phyloP scores from a whole-genome alignment of 345 rosid species.

The Gossypium stocksii region DNA sequence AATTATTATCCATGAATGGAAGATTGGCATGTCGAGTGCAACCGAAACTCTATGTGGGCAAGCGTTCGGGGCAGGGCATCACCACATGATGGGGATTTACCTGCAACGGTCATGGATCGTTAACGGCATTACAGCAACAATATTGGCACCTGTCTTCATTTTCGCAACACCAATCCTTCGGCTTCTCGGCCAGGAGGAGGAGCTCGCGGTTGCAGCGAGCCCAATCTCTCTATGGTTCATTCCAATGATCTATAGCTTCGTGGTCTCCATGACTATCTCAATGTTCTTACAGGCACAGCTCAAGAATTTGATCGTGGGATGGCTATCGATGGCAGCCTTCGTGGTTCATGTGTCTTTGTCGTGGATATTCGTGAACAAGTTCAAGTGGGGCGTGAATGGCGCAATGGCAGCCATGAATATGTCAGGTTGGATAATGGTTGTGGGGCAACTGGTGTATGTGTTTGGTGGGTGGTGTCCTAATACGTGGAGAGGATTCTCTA shows the following conservation, averaged over 20 bases:
- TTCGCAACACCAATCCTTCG: constrained; percentile 23
- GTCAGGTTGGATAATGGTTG: constrained; percentile 21
- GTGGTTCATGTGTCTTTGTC: constrained; percentile 17
- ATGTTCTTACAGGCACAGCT: constrained; percentile 33
- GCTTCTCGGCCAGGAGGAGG: constrained; percentile 21
- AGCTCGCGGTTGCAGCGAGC: constrained; percentile 19
- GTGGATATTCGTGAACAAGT: constrained; percentile 25
- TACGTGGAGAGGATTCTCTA: constrained; percentile 32
- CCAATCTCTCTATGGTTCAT: constrained; percentile 25
- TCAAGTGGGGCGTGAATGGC: constrained; percentile 25
- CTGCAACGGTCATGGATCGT: constrained; percentile 14
- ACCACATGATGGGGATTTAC: constrained; percentile 40
- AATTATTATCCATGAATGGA: background rate
- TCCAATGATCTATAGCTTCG: constrained; percentile 26
- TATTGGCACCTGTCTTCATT: constrained; percentile 25
- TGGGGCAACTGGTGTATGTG: constrained; percentile 30
- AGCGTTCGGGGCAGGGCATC: constrained; percentile 37
- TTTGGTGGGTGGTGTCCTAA: constrained; percentile 33
- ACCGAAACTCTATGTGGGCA: constrained; percentile 39
- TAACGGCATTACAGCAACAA: constrained; percentile 15
- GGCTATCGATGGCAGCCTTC: constrained; percentile 16
- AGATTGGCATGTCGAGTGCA: constrained; percentile 9
- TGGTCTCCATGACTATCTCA: constrained; percentile 24
- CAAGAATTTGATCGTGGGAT: constrained; percentile 24
- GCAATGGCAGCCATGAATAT: constrained; percentile 33